Conservation (phyloP, 208 protist species). For the Trypanosoma melophagium region DNA sequence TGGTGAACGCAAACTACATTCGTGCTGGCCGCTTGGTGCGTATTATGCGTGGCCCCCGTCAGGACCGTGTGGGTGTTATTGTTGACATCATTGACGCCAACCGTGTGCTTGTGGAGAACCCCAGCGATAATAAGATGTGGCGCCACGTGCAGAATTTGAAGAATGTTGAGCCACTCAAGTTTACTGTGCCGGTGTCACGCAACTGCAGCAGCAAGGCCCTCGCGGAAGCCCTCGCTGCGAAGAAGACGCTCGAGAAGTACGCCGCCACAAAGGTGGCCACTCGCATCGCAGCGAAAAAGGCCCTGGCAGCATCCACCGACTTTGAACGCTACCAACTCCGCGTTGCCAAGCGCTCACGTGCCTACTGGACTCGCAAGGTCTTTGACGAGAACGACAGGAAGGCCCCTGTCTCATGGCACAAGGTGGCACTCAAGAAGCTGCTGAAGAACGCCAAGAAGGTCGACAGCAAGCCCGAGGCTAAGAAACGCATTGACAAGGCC, state of each 20-base stretch:
- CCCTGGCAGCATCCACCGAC: slow-evolving; percentile 79
- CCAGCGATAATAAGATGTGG: slow-evolving; percentile 88
- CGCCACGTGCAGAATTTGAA: slow-evolving; percentile 89
- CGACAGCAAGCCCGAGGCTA: slow-evolving; percentile 66
- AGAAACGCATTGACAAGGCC: slow-evolving; percentile 90
- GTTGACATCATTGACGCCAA: slow-evolving; percentile 90
- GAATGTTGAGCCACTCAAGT: slow-evolving; percentile 87
- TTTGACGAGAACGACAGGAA: slow-evolving; percentile 90
- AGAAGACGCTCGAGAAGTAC: slow-evolving; percentile 87
- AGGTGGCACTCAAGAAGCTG: slow-evolving; percentile 82
- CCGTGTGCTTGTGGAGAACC: slow-evolving; percentile 90
- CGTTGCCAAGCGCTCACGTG: slow-evolving; percentile 87
- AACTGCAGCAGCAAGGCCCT: slow-evolving; percentile 78
- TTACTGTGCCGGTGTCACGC: slow-evolving; percentile 54
- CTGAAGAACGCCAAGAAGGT: slow-evolving; percentile 86
- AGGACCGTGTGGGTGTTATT: slow-evolving; percentile 52
- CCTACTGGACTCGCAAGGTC: slow-evolving; percentile 89
- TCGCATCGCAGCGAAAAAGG: slow-evolving; percentile 82
- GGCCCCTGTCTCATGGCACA: slow-evolving; percentile 88
- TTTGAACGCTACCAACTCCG: slow-evolving; percentile 92
- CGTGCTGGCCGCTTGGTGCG: slow-evolving; percentile 49
- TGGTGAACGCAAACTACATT: slow-evolving; percentile 57
- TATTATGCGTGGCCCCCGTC: slow-evolving; percentile 45
- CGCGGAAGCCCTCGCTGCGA: slow-evolving; percentile 65
- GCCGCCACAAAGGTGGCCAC: slow-evolving; percentile 74